Conservation (phyloP, 345 rosid species). For the Chamaenerion angustifolium region DNA sequence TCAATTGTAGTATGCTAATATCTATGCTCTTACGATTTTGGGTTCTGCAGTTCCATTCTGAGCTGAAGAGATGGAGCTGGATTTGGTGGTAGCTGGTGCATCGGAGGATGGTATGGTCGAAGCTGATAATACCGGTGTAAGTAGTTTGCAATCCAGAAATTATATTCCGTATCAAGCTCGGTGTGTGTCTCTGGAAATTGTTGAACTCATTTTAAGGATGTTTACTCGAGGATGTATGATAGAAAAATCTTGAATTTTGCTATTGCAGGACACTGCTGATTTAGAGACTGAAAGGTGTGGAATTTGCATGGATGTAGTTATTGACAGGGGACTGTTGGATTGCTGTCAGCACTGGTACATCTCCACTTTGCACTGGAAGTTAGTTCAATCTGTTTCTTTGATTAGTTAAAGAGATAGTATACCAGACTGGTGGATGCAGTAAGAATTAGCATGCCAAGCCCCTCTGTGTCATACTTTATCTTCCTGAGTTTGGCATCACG, state of each 20-base stretch:
- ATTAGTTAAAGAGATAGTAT: not conserved
- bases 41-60: not conserved
- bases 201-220: no score
- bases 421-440: not conserved
- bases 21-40: not conserved
- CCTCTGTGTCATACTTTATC: no score
- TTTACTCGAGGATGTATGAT: not conserved
- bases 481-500: no score
- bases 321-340: conserved; percentile 92
- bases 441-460: no score
- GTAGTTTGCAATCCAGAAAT: conserved; percentile 6
- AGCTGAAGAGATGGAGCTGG: conserved; percentile 39
- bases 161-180: no score
- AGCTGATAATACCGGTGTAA: conserved; percentile 38
- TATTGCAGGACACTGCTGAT: conserved; percentile 39
- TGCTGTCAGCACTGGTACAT: conserved; percentile 90
- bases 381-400: not conserved
- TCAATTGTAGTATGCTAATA: not conserved
- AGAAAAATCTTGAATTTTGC: not conserved
- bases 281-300: conserved; percentile 87
- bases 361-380: conserved; percentile 1
- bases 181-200: no score
- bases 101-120: conserved; percentile 46
- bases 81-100: conserved; percentile 33
- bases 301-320: conserved; percentile 90